These are phyloP conservation scores for Scutellaria barbata DNA, from an alignment of 257 asterid species.

Conservation along the genomic window DNA sequence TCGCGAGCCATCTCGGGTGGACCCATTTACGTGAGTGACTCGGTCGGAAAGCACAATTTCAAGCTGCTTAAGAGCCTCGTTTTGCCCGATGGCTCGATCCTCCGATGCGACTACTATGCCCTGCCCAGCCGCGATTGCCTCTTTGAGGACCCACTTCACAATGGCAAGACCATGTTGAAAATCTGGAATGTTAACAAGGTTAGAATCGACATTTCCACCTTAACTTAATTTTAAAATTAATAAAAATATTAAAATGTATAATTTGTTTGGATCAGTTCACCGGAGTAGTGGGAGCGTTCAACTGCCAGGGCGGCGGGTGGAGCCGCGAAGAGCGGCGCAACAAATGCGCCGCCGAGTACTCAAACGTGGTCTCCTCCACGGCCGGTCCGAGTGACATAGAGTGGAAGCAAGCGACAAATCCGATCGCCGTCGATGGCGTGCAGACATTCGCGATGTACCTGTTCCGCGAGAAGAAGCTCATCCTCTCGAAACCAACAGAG, in stretches of 20 bases:
- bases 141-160: slow-evolving; percentile 81
- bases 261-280: slow-evolving; percentile 54
- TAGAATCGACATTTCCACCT: not conserved
- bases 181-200: slow-evolving; percentile 95
- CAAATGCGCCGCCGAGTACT: slow-evolving; percentile 70
- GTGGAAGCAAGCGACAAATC: slow-evolving; percentile 61
- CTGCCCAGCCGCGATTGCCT: slow-evolving; percentile 84
- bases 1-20: slow-evolving; percentile 99
- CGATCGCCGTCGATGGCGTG: slow-evolving; percentile 51
- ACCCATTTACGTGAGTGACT: slow-evolving; percentile 81
- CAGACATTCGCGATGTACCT: slow-evolving; percentile 55
- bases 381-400: slow-evolving; percentile 69
- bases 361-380: slow-evolving; percentile 56
- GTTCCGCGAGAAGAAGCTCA: slow-evolving; percentile 51
- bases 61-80: slow-evolving; percentile 68
- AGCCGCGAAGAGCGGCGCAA: slow-evolving; percentile 70
- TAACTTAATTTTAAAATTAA: not conserved
- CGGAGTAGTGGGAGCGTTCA: slow-evolving; percentile 88
- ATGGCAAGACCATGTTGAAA: slow-evolving; percentile 87
- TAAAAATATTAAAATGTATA: not conserved
- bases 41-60: slow-evolving; percentile 80
- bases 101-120: slow-evolving; percentile 79
- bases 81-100: slow-evolving; percentile 80
- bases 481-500: slow-evolving; percentile 51
- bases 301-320: slow-evolving; percentile 99